These are phyloP conservation scores for Annulohypoxylon moriforme DNA, from an alignment of 495 filamentous ascomycete genomes.

Conservation along the genomic window DNA sequence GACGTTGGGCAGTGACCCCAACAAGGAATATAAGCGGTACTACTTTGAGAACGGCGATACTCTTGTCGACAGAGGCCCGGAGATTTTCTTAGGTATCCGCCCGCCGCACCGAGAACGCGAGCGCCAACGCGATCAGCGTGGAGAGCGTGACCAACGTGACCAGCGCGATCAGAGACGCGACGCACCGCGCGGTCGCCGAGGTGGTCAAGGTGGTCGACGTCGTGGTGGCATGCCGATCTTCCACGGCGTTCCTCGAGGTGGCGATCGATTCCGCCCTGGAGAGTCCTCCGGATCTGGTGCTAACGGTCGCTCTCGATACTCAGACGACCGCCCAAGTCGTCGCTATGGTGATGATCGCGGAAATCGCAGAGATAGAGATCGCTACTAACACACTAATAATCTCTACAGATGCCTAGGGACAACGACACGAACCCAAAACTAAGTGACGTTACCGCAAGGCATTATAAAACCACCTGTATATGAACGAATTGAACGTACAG, in stretches of 20 bases:
- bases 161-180: slow-evolving; percentile 12
- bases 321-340: slow-evolving; percentile 24
- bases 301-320: slow-evolving; percentile 34
- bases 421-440: background rate
- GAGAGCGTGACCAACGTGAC: slow-evolving; percentile 4
- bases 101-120: slow-evolving; percentile 59
- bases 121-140: slow-evolving; percentile 20
- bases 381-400: slow-evolving; percentile 1
- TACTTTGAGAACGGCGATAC: slow-evolving; percentile 78
- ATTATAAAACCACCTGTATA: slow-evolving; percentile 10
- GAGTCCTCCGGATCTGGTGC: slow-evolving; percentile 27
- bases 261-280: slow-evolving; percentile 46
- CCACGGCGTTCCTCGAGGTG: slow-evolving; percentile 47
- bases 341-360: slow-evolving; percentile 14
- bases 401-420: background rate
- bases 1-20: slow-evolving; percentile 58
- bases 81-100: slow-evolving; percentile 69
- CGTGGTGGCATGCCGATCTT: slow-evolving; percentile 41
- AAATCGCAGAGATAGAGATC: slow-evolving; percentile 1
- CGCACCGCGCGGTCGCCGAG: slow-evolving; percentile 35
- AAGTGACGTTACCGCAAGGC: background rate
- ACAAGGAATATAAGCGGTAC: slow-evolving; percentile 76
- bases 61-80: slow-evolving; percentile 80
- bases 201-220: slow-evolving; percentile 34
- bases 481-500: slow-evolving; percentile 6